Conservation (phyloP, 306 rosid genomes). For the Casuarina cunninghamiana region DNA sequence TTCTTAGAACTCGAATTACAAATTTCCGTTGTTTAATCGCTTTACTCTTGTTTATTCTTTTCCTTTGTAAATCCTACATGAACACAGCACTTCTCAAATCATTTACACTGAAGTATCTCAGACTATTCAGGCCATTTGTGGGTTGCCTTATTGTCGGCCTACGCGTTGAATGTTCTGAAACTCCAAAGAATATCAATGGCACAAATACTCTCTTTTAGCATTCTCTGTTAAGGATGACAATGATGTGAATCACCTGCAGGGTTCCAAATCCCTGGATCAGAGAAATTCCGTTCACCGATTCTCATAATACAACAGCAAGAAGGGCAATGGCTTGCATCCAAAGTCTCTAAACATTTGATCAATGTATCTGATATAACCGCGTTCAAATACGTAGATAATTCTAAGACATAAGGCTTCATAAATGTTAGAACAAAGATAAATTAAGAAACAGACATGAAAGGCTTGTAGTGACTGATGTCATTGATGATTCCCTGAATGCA, state of each 20-base stretch:
- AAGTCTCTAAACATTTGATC: too few species aligned
- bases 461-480: constrained; percentile 40
- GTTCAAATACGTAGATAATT: not conserved
- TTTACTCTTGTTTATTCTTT: constrained; percentile 27
- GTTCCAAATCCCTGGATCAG: too few species aligned
- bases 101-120: not conserved
- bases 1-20: constrained; percentile 34
- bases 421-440: not conserved
- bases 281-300: not conserved
- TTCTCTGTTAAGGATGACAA: not conserved
- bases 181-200: not conserved
- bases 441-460: constrained; percentile 32
- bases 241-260: too few species aligned
- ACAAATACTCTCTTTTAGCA: not conserved
- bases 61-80: constrained; percentile 41
- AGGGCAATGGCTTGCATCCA: not conserved
- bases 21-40: constrained; percentile 24
- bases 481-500: constrained; percentile 45
- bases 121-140: not conserved
- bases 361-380: not conserved
- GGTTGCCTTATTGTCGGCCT: not conserved
- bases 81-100: constrained; percentile 14
- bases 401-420: not conserved
- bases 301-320: not conserved
- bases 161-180: not conserved